phyloP scores from a whole-genome alignment of 1,284 basidiomycete species.

The Meira miltonrushii region DNA sequence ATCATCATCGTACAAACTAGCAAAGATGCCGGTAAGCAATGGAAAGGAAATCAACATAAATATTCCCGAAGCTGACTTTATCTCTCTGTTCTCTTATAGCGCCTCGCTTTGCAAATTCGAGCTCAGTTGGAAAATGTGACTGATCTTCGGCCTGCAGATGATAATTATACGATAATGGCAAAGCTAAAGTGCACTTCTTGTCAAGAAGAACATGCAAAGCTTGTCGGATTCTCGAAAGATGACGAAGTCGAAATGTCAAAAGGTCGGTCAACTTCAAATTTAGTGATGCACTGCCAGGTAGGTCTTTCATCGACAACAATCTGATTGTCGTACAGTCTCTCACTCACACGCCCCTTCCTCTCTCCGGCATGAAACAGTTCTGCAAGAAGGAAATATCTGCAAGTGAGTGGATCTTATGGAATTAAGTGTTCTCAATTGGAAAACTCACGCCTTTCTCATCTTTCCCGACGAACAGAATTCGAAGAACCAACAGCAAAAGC shows the following conservation, averaged over 20 bases:
- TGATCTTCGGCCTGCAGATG: slow-evolving; percentile 29
- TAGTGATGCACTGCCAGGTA: slow-evolving; percentile 39
- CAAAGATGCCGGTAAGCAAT: background rate
- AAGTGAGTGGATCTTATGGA: slow-evolving; percentile 19
- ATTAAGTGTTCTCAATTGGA: too few species aligned
- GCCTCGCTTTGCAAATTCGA: slow-evolving; percentile 40
- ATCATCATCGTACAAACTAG: background rate
- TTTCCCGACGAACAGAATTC: slow-evolving; percentile 21
- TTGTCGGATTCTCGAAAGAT: slow-evolving; percentile 31
- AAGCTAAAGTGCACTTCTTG: slow-evolving; percentile 45
- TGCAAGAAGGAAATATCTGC: slow-evolving; percentile 39
- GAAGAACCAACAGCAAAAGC: slow-evolving; percentile 40
- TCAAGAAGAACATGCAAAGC: slow-evolving; percentile 44
- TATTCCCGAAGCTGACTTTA: background rate
- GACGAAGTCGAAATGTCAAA: slow-evolving; percentile 41
- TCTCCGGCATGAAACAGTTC: slow-evolving; percentile 15
- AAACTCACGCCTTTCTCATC: background rate
- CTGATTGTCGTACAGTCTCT: background rate
- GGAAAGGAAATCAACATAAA: background rate
- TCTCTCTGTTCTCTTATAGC: slow-evolving; percentile 10
- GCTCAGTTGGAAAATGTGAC: slow-evolving; percentile 43
- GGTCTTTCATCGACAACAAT: too few species aligned
- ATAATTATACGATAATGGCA: slow-evolving; percentile 40
- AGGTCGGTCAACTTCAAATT: slow-evolving; percentile 38
- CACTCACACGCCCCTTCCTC: background rate